phyloP scores from a whole-genome alignment of 352 stramenopile genomes.

The Phytophthora pseudosyringae region DNA sequence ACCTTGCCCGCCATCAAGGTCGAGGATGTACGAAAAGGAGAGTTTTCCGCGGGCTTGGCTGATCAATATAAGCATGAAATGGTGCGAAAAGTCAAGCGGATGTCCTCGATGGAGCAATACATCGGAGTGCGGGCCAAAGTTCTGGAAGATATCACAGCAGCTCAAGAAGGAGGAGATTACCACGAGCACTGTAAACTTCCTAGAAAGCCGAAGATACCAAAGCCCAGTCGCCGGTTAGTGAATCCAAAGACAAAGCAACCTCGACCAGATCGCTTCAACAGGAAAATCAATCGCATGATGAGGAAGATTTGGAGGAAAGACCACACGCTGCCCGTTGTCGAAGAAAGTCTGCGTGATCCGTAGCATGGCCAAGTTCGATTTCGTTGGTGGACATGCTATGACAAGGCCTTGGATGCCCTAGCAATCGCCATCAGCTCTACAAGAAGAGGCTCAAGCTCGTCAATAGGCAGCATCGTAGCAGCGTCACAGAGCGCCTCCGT shows the following conservation, averaged over 20 bases:
- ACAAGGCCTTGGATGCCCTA: conserved; percentile 51
- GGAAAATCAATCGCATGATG: conserved; percentile 85
- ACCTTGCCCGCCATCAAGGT: conserved; percentile 42
- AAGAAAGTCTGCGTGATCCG: conserved; percentile 76
- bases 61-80: conserved; percentile 65
- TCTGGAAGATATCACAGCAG: conserved; percentile 51
- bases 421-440: conserved; percentile 81
- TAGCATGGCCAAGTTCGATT: conserved; percentile 33
- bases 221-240: conserved; percentile 45
- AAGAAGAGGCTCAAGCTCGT: conserved; percentile 69
- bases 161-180: conserved; percentile 21
- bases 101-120: conserved; percentile 62
- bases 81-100: conserved; percentile 57
- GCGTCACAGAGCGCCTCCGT: conserved; percentile 66
- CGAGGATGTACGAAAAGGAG: conserved; percentile 60
- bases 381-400: conserved; percentile 8
- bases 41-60: conserved; percentile 57
- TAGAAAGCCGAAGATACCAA: conserved; percentile 78
- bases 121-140: conserved; percentile 55
- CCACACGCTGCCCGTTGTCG: conserved; percentile 67
- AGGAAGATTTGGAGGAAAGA: conserved; percentile 73
- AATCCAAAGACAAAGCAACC: conserved; percentile 55
- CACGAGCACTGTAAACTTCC: conserved; percentile 38
- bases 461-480: conserved; percentile 77
- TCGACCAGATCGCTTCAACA: conserved; percentile 73